Evolutionary conservation across 1,284 basidiomycete species (phyloP), one percentile per base, ranked within the genome.

Genomic region (Boletus sp.): DNA sequence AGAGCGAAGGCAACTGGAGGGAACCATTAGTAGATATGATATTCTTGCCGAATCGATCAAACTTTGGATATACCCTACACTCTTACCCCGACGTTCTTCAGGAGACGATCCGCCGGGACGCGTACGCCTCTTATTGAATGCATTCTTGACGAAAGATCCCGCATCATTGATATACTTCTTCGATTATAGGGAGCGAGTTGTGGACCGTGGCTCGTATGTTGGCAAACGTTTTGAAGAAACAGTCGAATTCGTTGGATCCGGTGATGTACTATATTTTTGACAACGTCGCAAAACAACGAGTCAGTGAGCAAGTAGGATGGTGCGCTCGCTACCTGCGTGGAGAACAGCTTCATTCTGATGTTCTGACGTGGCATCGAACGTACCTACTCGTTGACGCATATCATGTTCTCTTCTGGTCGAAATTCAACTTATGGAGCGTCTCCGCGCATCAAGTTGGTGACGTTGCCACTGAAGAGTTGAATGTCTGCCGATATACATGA

Each of bases 361-460:
- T 36, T 19, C 20, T 17, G 8, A 32, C 7, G 44, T 46, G 22
- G 40, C 44, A 42, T 26, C 10, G n/a, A 54, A 20, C 8, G 33
- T 20, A 48, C 50, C 38, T 55, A 87, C 88, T 67, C 90, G 74
- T 43, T 72, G 62, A 26, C 72, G 70, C 3, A 77, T 77, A 0
- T 88, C 88, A 50, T 82, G 74, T 40, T 79, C 70, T 14, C 82
- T 73, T 22, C 81, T 77, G 2, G 84, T 61, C 2, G 81, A 75
- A n/a, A 96, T n/a, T 69, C 32, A 91, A 70, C 55, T 84, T 88
- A 62, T 94, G 88, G 35, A 95, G 64, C 0, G 75, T 72, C 59
- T 91, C 88, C 1, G 88, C 91, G 55, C 85, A 89, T 67, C n/a
- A n/a, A n/a, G n/a, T 90, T 94, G 8, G 73, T 72, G 0, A 78